These are phyloP conservation scores for Dissophora globulifera DNA, from an alignment of 192 early-diverging fungal species.

Conservation along the genomic window DNA sequence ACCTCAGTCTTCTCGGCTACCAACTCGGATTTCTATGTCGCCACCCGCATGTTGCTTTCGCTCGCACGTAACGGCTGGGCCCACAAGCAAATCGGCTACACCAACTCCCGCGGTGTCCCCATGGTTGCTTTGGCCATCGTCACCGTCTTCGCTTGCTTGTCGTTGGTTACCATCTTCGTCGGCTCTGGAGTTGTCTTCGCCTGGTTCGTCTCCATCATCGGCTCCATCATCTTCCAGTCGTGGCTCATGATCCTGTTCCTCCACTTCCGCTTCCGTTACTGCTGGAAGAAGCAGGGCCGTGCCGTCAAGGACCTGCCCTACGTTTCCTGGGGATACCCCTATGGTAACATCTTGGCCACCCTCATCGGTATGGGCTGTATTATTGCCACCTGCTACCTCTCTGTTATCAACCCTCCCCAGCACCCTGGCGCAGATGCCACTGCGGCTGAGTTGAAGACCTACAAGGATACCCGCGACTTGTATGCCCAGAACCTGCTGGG, in stretches of 20 bases:
- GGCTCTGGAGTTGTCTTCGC: conserved; percentile 74
- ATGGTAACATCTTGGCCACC: conserved; percentile 63
- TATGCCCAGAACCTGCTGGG: conserved; percentile 2
- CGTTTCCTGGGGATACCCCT: conserved; percentile 57
- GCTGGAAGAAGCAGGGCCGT: conserved; percentile 75
- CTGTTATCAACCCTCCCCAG: conserved; percentile 62
- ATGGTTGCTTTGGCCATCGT: conserved; percentile 66
- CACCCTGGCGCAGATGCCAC: conserved; percentile 19
- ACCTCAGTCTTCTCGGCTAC: conserved; percentile 76
- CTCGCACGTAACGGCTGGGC: conserved; percentile 79
- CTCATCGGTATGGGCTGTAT: conserved; percentile 72
- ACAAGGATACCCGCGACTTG: neutral
- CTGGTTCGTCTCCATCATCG: conserved; percentile 68
- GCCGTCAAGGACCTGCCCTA: conserved; percentile 68
- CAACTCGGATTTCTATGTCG: conserved; percentile 87
- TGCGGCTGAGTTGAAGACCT: neutral
- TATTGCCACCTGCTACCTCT: conserved; percentile 52
- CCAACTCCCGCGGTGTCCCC: conserved; percentile 73
- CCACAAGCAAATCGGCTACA: conserved; percentile 65
- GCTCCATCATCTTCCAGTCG: conserved; percentile 76
- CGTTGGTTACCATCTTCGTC: conserved; percentile 69
- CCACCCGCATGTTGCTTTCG: conserved; percentile 77
- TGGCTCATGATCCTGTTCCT: conserved; percentile 83
- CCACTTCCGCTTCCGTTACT: conserved; percentile 82
- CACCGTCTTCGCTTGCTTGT: conserved; percentile 66